These are phyloP conservation scores for Cladosporium phlei DNA, from an alignment of 2,329 filamentous ascomycete genomes.

Conservation along the genomic window DNA sequence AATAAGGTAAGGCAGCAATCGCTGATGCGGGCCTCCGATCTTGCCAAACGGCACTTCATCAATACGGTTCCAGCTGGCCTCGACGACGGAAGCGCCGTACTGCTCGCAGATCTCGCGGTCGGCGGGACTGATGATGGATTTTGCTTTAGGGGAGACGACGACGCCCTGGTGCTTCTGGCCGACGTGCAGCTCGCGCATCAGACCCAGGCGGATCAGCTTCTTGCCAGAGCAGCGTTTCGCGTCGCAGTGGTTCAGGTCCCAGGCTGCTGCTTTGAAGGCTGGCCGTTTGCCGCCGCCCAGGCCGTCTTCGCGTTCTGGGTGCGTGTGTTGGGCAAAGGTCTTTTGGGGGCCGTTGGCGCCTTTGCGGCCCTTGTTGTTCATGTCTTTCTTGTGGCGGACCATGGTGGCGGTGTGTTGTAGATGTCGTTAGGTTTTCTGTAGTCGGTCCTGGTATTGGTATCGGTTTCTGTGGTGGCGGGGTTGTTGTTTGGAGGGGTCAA, in stretches of 20 bases:
- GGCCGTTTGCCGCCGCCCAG: conserved; percentile 33
- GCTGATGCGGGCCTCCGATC: conserved; percentile 90
- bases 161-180: conserved; percentile 90
- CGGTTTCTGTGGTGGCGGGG: too few relatives aligned
- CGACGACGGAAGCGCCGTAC: conserved; percentile 89
- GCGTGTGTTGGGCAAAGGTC: conserved; percentile 28
- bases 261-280: conserved; percentile 89
- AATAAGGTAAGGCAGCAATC: conserved; percentile 87
- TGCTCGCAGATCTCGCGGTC: conserved; percentile 78
- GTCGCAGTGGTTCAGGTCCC: conserved; percentile 97
- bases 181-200: conserved; percentile 89
- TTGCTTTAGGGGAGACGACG: conserved; percentile 93
- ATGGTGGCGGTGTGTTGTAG: conserved; percentile 43
- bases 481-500: neutral
- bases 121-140: conserved; percentile 74
- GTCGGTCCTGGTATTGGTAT: too few relatives aligned
- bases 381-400: conserved; percentile 96
- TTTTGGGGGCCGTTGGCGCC: conserved; percentile 34
- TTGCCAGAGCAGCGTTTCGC: conserved; percentile 96
- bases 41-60: conserved; percentile 84
- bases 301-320: conserved; percentile 25
- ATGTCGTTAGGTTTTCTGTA: neutral
- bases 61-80: conserved; percentile 93
- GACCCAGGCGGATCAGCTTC: conserved; percentile 80
- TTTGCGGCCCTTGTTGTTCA: conserved; percentile 68